Evolutionary conservation across 164 flowering plant genomes (phyloP), one percentile per base, ranked within the genome.

Genomic region (Sextonia rubra): DNA sequence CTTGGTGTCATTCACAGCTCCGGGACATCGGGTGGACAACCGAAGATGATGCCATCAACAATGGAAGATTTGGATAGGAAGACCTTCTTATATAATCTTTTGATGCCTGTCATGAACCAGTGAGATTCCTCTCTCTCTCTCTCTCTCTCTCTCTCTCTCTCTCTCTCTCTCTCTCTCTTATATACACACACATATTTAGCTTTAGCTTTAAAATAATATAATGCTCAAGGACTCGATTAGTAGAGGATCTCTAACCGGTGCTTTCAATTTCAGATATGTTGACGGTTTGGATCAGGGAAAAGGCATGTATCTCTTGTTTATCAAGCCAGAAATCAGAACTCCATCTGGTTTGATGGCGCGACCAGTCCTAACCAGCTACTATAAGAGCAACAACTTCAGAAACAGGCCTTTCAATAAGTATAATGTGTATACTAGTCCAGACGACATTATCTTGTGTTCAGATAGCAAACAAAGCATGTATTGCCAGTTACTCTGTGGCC

Each of bases 391-490:
- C 7, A 77, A 80, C 71, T 84, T 84, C 49, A 69, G 76, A 72
- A 78, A 77, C 73, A 70, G 85, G 9, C 79, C 85, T n/a, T 78
- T 73, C 76, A 79, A 80, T 71, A 77, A 67, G 76, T 81, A 49
- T 68, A 80, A 72, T 60, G 70, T 79, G 60, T 78, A 82, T 64
- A 82, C 86, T 1, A 84, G 87, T 60, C 87, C 84, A 2, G 80
- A 81, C 55, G 85, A 85, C 30, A 79, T 90, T 70, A 85, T 88
- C 69, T 82, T 90, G 63, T 90, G 92, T 49, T 60, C 79, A 1
- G 92, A 90, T 70, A 81, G 85, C 63, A 86, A 79, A 74, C 94
- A 88, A 60, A 87, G 91, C 83, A 90, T 90, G 97, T 91, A 85
- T 75, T 80, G 91, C 65, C 97, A 91, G 70, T 62, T 91, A 61